Evolutionary conservation across 106 monocot species (phyloP).

Genomic region (Agapanthus africanus): DNA sequence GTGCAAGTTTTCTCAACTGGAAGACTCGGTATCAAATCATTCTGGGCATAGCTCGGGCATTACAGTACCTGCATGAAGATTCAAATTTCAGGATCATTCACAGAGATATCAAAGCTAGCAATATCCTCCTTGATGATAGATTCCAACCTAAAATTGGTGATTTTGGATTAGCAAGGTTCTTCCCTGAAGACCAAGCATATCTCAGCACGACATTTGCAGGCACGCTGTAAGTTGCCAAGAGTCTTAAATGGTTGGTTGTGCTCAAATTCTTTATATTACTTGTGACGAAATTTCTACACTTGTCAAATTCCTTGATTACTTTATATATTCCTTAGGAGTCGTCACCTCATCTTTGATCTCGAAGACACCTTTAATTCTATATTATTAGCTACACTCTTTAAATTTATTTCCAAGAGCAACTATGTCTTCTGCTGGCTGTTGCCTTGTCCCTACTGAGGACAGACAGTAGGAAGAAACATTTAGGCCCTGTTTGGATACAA

Average conservation of each 20-base stretch:
- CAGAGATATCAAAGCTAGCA: slow-evolving; percentile 60
- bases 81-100: slow-evolving; percentile 54
- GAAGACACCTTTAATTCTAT: too few species aligned
- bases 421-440: too few species aligned
- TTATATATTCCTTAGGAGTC: too few species aligned
- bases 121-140: slow-evolving; percentile 56
- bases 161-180: slow-evolving; percentile 58
- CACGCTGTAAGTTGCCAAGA: slow-evolving; percentile 38
- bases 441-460: too few species aligned
- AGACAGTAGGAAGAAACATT: too few species aligned
- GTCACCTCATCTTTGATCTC: too few species aligned
- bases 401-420: too few species aligned
- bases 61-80: slow-evolving; percentile 61
- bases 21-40: slow-evolving; percentile 42
- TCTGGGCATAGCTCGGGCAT: slow-evolving; percentile 43
- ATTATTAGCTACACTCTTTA: too few species aligned
- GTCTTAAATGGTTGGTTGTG: not conserved
- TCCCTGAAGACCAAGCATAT: slow-evolving; percentile 55
- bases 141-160: slow-evolving; percentile 61
- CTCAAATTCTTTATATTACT: not conserved
- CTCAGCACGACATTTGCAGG: slow-evolving; percentile 51
- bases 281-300: not conserved
- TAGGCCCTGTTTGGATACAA: too few species aligned
- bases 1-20: slow-evolving; percentile 32
- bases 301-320: too few species aligned